These are phyloP conservation scores for Xylaria acuta DNA, from an alignment of 495 filamentous ascomycete genomes.

Conservation along the genomic window DNA sequence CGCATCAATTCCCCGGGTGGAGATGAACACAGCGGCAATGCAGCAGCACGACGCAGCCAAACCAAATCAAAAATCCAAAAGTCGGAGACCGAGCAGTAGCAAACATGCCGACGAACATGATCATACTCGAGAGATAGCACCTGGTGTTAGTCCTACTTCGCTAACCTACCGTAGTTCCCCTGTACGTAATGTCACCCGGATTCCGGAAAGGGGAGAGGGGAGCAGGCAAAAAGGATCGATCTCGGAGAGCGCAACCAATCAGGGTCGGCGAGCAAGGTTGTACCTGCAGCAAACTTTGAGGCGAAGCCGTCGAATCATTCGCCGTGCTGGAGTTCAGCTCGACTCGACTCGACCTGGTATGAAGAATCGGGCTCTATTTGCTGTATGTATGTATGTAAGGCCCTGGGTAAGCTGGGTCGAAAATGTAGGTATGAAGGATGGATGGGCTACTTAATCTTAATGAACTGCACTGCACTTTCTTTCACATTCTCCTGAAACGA, in stretches of 20 bases:
- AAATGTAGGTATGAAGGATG: background rate
- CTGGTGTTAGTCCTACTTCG: background rate
- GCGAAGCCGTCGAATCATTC: background rate
- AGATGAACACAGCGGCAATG: background rate
- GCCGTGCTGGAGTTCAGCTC: background rate
- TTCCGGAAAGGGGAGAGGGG: background rate
- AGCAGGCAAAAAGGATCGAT: background rate
- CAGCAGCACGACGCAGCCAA: background rate
- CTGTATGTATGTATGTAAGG: too few species aligned
- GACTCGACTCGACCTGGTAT: background rate
- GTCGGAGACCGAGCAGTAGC: background rate
- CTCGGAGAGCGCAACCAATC: slow-evolving; percentile 7
- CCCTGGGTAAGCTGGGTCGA: background rate
- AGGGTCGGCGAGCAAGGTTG: background rate
- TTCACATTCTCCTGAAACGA: background rate
- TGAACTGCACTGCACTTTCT: background rate
- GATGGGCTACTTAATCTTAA: background rate
- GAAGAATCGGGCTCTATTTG: background rate
- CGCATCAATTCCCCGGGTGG: background rate
- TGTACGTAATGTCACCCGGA: background rate
- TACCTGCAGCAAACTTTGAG: background rate
- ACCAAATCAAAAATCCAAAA: background rate
- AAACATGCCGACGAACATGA: background rate
- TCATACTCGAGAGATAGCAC: background rate
- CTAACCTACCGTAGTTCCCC: too few species aligned